phyloP scores from a whole-genome alignment of 1,139 yeast species.

The Sugiyamaella sp. region DNA sequence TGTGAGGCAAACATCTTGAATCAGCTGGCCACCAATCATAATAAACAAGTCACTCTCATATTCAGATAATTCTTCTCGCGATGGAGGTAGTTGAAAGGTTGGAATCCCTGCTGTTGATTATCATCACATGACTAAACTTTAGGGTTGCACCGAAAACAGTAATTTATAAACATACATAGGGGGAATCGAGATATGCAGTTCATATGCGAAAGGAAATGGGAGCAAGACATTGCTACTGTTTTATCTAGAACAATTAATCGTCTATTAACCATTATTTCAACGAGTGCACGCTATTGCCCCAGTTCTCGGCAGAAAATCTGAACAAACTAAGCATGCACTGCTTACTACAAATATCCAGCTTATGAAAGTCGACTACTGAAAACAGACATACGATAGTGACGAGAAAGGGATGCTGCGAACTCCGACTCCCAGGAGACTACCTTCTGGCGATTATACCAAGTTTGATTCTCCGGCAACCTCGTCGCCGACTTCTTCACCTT shows the following conservation, averaged over 20 bases:
- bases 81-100: too few species aligned
- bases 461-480: conserved; percentile 6
- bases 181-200: neutral
- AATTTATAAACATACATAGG: conserved; percentile 8
- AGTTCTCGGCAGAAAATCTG: too few species aligned
- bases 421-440: conserved; percentile 9
- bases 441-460: conserved; percentile 12
- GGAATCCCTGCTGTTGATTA: neutral
- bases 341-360: neutral
- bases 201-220: neutral
- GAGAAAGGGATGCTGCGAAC: conserved; percentile 5
- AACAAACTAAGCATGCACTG: too few species aligned
- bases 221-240: too few species aligned
- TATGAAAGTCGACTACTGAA: neutral
- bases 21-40: too few species aligned
- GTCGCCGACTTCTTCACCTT: conserved; percentile 11
- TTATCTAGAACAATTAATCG: too few species aligned
- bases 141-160: conserved; percentile 3
- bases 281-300: too few species aligned
- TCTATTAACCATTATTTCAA: too few species aligned
- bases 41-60: too few species aligned
- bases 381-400: neutral
- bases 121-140: neutral
- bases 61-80: too few species aligned
- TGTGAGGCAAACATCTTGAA: too few species aligned